These are phyloP conservation scores for Posidonia oceanica DNA, from an alignment of 116 monocot species.

Conservation along the genomic window DNA sequence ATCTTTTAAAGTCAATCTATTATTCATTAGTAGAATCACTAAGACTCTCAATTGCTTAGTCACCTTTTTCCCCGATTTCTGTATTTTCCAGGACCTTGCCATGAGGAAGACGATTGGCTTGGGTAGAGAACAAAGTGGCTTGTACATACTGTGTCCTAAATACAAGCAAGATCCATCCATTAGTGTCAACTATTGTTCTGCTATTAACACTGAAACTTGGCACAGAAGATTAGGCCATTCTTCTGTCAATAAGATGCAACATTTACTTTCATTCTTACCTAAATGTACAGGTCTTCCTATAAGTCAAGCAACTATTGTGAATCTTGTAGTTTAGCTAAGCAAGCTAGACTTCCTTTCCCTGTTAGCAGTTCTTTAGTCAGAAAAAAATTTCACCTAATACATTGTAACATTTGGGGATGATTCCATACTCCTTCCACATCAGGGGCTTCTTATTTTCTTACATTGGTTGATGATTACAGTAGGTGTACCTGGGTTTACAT, in stretches of 20 bases:
- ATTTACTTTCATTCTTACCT: background rate
- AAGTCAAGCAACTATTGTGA: too few species aligned
- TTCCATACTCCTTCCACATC: background rate
- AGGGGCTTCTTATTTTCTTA: background rate
- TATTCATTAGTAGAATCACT: background rate
- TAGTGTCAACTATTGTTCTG: background rate
- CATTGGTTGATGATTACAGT: background rate
- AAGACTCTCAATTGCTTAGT: background rate
- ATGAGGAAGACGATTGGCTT: background rate
- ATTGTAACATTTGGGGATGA: background rate
- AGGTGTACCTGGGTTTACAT: background rate
- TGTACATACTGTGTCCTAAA: background rate
- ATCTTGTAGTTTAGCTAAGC: background rate
- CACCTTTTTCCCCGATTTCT: background rate
- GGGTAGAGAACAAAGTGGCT: too few species aligned
- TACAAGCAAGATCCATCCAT: accelerated
- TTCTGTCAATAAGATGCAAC: too few species aligned
- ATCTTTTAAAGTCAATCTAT: background rate
- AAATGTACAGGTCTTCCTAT: background rate
- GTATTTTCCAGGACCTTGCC: background rate
- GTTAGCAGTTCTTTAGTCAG: too few species aligned
- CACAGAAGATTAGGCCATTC: background rate
- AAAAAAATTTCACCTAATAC: background rate
- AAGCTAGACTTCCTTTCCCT: background rate
- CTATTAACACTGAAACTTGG: background rate